Base-by-base conservation (phyloP, 176 grass and related monocot genomes). In the Eragrostis curvula region DNA sequence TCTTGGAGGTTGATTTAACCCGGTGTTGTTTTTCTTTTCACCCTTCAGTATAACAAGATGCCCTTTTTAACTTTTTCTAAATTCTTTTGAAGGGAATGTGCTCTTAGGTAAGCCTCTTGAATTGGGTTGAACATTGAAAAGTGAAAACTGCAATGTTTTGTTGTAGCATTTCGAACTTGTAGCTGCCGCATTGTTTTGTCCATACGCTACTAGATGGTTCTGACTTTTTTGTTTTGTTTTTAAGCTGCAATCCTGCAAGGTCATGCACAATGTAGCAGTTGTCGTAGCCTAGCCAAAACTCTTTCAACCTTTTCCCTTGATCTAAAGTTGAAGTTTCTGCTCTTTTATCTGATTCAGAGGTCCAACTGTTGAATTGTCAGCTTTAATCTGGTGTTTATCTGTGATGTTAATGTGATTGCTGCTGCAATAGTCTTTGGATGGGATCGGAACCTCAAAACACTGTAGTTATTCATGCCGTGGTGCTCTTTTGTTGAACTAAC, bases 371-470 rank as follows among this genome's bases (percentile, higher is more conserved):
- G 66, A n/a, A 43, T 53, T 78, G 7, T 52, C 45, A 84, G 52
- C 43, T 76, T 52, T 68, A 39, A 40, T 71, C 36, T 63, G 57
- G 16, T 71, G 70, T 39, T 87, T 53, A 59, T 63, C 68, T 82
- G 52, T 29, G 28, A 62, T 42, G 18, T 36, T 23, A 27, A 60
- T 60, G 23, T 28, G 10, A 50, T 53, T 71, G 73, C 70, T 62
- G 56, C 79, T 87, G 9, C 12, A 56, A 2, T 36, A 41, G 28
- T 50, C 41, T 27, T 36, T 81, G 24, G 68, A 41, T 62, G 57
- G 0, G 28, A 21, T 20, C 59, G 51, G 77, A 73, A 32, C 12
- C 46, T 86, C 0, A 0, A 48, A 14, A 73, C 21, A 56, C 49
- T 49, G 9, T 61, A 50, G 29, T 43, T 75, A 63, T 62, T 44